Base-by-base conservation (phyloP, 2,329 filamentous ascomycete genomes). In the Penicillium rolfsii region DNA sequence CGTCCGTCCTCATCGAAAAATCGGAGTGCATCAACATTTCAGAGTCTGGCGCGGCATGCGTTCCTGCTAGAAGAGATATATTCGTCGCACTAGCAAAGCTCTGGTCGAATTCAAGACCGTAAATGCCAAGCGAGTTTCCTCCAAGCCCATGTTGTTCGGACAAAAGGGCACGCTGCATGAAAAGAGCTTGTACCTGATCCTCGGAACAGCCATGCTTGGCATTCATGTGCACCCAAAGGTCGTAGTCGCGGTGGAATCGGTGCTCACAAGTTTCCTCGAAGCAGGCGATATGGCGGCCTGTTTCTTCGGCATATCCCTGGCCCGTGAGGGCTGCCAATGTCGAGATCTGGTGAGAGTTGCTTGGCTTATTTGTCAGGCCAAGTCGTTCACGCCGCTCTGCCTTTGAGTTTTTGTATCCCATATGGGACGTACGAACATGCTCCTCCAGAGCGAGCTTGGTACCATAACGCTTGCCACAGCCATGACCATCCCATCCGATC, bases 361-460 rank as follows among this genome's bases (percentile, higher is more conserved):
- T 33, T 19, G 59, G 55, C 2, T 64, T 64, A 22, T 68, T 68
- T 40, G 46, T 57, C 11, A 68, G 24, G n/a, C 75, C 70, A 46
- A 73, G 67, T 40, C 75, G 73, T 52, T 77, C 72, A 28, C 74
- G 73, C 30, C 73, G 74, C 59, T 73, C 73, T 61, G 76, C 73
- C 70, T 78, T 78, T 64, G 76, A 72, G 65, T 80, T 78, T 66
- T 70, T 76, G 24, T 85, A 78, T n/a, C 88, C 87, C 28, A 97
- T 80, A 74, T 98, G 94, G 24, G 91, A 85, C 52, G 89, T 92
- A 22, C 91, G 88, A 48, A 97, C 84, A 73, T 98, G 94, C 66
- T 95, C 90, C 74, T 94, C 90, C 0, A 97, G 83, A 33, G 87
- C 87, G 19, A 86, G 84, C 75, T 96, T 97, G 63, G 89, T 90